Base-by-base conservation (phyloP, 2,329 filamentous ascomycete genomes). In the Magnaporthiopsis incrustans region DNA sequence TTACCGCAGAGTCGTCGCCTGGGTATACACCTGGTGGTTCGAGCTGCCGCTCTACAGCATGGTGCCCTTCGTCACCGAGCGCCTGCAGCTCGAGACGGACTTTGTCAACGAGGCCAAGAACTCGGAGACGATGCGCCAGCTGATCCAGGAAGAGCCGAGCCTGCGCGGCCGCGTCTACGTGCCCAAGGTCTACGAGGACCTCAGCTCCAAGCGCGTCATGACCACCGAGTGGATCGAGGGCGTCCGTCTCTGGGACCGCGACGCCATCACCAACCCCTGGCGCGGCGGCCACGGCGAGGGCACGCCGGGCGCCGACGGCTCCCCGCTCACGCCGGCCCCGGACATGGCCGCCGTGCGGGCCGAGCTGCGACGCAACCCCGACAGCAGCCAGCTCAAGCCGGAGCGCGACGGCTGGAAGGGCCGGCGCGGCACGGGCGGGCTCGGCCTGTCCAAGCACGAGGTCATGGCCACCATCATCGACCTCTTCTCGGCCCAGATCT, bases 181-280 rank as follows among this genome's bases (percentile, higher is more conserved):
- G 10, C 95, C 95, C 0, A 84, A 87, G 56, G 87, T 96, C 12
- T 94, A 96, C 74, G 81, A 87, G 4, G 92, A 97, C 66, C 83
- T 97, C 33, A 92, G 87, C 63, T 92, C 90, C 22, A 89, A 82
- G 72, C 85, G 95, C 53, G 87, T 99, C 61, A 89, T 99, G 80
- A 96, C 93, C 0, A 92, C 94, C 0, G 95, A 99, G 74, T 99
- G 95, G 95, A 96, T 99, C 65, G 95, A 99, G 76, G 95, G 95
- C 8, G 87, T 96, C 2, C 85, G 93, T 1, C 81, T 99, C 2
- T 97, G 93, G 92, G 94, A 98, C 71, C 96, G 96, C 74, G 87
- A 91, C 65, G 83, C 89, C 63, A 88, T 97, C 72, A 89, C 86
- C 0, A 82, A 83, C 3, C 81, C 84, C 5, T 98, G 95, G 94